A percentile compares a stretch with the other conserved stretches of the same genome.
phyloP scores from a whole-genome alignment of 2,329 filamentous ascomycete genomes.

The Fusarium pseudograminearum region DNA sequence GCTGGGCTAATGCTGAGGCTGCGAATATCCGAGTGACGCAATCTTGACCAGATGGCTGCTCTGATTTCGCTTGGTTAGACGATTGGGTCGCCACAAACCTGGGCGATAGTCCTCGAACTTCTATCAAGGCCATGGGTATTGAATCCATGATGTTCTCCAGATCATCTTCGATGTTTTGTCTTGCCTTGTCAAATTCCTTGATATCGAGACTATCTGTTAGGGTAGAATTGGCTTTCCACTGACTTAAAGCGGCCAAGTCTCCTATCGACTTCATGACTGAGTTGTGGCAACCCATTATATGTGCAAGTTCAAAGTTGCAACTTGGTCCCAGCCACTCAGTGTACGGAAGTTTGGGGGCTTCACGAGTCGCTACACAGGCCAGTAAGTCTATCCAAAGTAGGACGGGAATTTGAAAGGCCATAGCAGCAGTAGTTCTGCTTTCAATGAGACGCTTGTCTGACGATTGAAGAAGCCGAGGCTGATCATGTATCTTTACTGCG shows the following conservation, averaged over 20 bases:
- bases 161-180: not conserved
- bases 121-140: not conserved
- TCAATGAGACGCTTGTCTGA: not conserved
- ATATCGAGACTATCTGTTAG: accelerated
- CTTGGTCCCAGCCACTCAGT: not conserved
- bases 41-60: not conserved
- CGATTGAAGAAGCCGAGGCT: not conserved
- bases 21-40: constrained; percentile 9
- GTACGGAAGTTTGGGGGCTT: not conserved
- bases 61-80: accelerated
- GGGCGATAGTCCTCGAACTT: accelerated
- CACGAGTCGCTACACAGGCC: not conserved
- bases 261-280: not conserved
- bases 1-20: not conserved
- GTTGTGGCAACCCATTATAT: not conserved
- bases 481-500: not conserved
- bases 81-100: not conserved
- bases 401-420: not conserved
- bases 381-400: constrained; percentile 5
- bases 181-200: accelerated
- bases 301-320: not conserved
- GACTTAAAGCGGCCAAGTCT: not conserved
- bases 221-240: not conserved
- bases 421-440: not conserved
- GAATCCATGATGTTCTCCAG: not conserved